Evolutionary conservation across 306 rosid genomes (phyloP), one percentile per base, ranked within the genome.

Genomic region (Adenanthera pavonina): DNA sequence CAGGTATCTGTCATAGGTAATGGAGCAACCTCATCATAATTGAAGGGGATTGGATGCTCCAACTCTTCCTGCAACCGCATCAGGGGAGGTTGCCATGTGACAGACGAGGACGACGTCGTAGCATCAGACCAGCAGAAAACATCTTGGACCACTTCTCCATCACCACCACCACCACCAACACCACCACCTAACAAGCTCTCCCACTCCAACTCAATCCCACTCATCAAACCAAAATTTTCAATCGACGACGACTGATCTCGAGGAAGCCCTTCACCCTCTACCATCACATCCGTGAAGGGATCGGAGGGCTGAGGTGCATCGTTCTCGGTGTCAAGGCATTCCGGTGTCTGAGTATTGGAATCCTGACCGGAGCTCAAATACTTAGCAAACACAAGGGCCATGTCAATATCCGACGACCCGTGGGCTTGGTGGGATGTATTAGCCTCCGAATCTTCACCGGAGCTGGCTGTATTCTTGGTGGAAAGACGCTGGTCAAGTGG

Each of bases 341-440:
- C 85, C 16, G 78, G 82, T 2, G 85, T 81, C 38, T 41, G 8
- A 41, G 6, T 16, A 17, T 6, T 52, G 20, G 59, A 52, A 52
- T 83, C 84, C 5, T 72, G 87, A 25, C 62, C 80, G 7, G 25
- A 59, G 6, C 8, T 78, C 3, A 95, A 77, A 87, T 87, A 95
- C 8, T 87, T 85, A 0, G 97, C 97, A 13, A 95, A 95, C 15
- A 95, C 99, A 0, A 73, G 82, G 0, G 99, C 97, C 72, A 95
- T 83, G 77, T 95, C 97, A 40, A 95, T 93, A 35, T 88, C 92
- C 3, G 92, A 61, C 3, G 92, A 61, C 43, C 68, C 72, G 11
- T 34, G 14, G 65, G 60, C 9, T 17, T 2, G 3, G 51, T 46
- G 43, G 19, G 43, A 34, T 2, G 69, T 38, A 36, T 65, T 53